Conservation (phyloP, 257 asterid genomes). For the Nicotiana otophora region DNA sequence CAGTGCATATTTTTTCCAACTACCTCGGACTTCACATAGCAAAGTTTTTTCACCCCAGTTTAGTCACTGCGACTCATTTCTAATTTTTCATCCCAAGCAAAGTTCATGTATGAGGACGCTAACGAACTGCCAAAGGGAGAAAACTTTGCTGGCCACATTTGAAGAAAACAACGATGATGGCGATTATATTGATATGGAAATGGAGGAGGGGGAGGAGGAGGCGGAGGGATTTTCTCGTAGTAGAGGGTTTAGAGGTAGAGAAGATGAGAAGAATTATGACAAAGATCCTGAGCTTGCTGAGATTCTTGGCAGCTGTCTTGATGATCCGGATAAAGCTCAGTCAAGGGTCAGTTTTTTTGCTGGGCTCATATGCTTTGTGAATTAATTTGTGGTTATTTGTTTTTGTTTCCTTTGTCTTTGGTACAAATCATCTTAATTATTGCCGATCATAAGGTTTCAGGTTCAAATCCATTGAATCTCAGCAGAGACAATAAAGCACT, state of each 20-base stretch:
- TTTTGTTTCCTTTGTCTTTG: neutral
- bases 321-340: constrained; percentile 80
- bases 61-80: constrained; percentile 16
- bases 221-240: constrained; percentile 29
- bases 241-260: constrained; percentile 39
- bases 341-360: constrained; percentile 19
- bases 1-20: constrained; percentile 20
- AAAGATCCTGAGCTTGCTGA: constrained; percentile 91
- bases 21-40: constrained; percentile 10
- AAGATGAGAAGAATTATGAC: constrained; percentile 62
- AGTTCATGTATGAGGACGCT: constrained; percentile 11
- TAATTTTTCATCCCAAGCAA: constrained; percentile 7
- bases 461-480: too few species aligned
- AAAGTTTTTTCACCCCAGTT: constrained; percentile 17
- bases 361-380: neutral
- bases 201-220: constrained; percentile 19
- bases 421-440: neutral
- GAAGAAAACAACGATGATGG: constrained; percentile 27
- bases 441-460: neutral
- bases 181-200: constrained; percentile 16
- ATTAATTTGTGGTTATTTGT: neutral
- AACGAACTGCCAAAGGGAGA: constrained; percentile 8
- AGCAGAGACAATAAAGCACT: too few species aligned
- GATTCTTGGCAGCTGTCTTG: constrained; percentile 67
- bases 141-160: constrained; percentile 25